Evolutionary conservation across 2,329 filamentous ascomycete species (phyloP).

Genomic region (Cercospora berteroae): DNA sequence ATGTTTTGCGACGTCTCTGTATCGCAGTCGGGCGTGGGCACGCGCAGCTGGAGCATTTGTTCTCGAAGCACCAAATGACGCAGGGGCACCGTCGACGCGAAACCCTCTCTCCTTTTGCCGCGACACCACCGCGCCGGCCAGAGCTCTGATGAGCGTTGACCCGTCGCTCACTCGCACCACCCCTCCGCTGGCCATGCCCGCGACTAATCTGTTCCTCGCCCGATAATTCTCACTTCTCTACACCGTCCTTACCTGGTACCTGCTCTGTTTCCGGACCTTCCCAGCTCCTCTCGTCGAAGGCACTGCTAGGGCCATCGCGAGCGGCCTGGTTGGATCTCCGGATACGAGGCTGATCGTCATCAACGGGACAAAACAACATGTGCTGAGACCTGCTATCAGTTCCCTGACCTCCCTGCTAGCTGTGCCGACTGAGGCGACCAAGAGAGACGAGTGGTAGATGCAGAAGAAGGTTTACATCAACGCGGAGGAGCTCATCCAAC

Average conservation of each 20-base stretch:
- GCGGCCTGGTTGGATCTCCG: background rate
- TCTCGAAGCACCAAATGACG: constrained; percentile 1
- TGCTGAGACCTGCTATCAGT: background rate
- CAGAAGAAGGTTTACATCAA: background rate
- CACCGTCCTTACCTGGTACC: background rate
- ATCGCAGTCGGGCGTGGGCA: background rate
- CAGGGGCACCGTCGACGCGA: background rate
- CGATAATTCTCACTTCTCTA: background rate
- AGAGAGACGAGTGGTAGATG: background rate
- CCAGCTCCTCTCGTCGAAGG: background rate
- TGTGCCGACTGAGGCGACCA: background rate
- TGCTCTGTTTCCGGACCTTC: background rate
- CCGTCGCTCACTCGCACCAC: background rate
- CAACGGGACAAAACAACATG: background rate
- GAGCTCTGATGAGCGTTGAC: background rate
- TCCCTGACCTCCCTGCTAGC: background rate
- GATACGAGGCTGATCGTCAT: background rate
- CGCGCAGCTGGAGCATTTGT: background rate
- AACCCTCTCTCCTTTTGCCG: constrained; percentile 1
- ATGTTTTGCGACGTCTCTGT: background rate
- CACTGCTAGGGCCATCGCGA: background rate
- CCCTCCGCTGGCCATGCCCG: background rate
- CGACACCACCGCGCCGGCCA: background rate
- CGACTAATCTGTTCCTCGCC: background rate
- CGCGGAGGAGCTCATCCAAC: background rate